A percentile compares a stretch with the other conserved stretches of the same genome.
These are phyloP conservation scores for Penicillium glabrum DNA, from an alignment of 2,329 filamentous ascomycete genomes.

Conservation along the genomic window DNA sequence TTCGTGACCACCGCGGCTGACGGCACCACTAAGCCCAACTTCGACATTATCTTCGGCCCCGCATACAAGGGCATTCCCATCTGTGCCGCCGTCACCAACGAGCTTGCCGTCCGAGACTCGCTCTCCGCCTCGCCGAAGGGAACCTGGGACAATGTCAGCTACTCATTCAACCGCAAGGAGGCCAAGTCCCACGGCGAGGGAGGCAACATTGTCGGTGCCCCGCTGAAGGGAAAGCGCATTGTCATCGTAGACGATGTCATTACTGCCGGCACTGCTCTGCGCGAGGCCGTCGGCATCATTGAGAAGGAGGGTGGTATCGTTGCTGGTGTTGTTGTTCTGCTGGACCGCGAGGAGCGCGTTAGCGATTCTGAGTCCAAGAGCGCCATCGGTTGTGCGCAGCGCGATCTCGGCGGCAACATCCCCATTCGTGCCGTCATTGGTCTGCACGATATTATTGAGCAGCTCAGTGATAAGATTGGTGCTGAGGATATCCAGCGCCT, in stretches of 20 bases:
- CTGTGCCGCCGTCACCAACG: slow-evolving; percentile 72
- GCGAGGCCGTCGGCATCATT: slow-evolving; percentile 89
- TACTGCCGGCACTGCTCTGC: slow-evolving; percentile 89
- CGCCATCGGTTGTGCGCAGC: slow-evolving; percentile 81
- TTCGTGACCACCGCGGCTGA: slow-evolving; percentile 39
- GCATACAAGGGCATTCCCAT: slow-evolving; percentile 97
- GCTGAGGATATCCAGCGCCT: slow-evolving; percentile 65
- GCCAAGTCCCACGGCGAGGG: slow-evolving; percentile 95
- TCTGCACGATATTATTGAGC: slow-evolving; percentile 77
- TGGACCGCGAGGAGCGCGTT: slow-evolving; percentile 66
- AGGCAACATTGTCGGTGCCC: slow-evolving; percentile 85
- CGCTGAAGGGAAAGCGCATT: slow-evolving; percentile 79
- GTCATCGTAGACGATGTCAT: slow-evolving; percentile 96
- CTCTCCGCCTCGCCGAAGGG: slow-evolving; percentile 40
- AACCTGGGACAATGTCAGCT: slow-evolving; percentile 70
- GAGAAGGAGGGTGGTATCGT: slow-evolving; percentile 79
- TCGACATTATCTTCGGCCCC: slow-evolving; percentile 89
- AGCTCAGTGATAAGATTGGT: slow-evolving; percentile 62
- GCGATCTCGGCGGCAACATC: slow-evolving; percentile 68
- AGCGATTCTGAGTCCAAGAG: slow-evolving; percentile 70
- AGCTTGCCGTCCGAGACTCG: slow-evolving; percentile 68
- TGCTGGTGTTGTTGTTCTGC: slow-evolving; percentile 81
- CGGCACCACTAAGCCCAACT: slow-evolving; percentile 46
- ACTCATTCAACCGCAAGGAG: slow-evolving; percentile 95
- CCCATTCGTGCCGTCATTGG: slow-evolving; percentile 72